A percentile compares a stretch with the other conserved stretches of the same genome.
Evolutionary conservation across 805 yeast species (phyloP).

Genomic region (Saccharomycopsis olivae): DNA sequence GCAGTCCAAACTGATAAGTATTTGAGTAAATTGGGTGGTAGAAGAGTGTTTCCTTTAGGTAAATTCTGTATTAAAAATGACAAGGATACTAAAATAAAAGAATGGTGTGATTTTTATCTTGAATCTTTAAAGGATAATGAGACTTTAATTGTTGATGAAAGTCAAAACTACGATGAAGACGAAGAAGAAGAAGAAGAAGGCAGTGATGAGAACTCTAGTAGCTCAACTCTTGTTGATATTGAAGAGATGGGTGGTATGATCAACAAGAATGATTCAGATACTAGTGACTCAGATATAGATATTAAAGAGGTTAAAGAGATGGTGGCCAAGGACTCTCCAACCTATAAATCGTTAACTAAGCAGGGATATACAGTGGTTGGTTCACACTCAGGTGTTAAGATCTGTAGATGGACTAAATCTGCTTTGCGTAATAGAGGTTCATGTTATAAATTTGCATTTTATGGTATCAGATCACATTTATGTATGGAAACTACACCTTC

Average conservation of each 20-base stretch:
- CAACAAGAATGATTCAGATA: conserved; percentile 19
- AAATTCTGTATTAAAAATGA: conserved; percentile 69
- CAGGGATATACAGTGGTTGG: conserved; percentile 94
- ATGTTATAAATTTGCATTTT: conserved; percentile 85
- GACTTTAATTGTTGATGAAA: conserved; percentile 47
- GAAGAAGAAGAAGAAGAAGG: conserved; percentile 21
- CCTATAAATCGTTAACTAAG: conserved; percentile 76
- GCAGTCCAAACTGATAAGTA: conserved; percentile 64
- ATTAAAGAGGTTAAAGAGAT: conserved; percentile 50
- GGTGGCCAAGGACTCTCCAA: conserved; percentile 87
- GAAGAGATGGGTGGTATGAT: conserved; percentile 67
- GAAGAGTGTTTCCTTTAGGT: conserved; percentile 77
- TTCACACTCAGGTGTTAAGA: conserved; percentile 88
- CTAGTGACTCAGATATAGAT: conserved; percentile 15
- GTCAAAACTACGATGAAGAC: conserved; percentile 31
- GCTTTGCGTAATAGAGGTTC: conserved; percentile 92
- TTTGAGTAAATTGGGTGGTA: conserved; percentile 75
- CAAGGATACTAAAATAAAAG: conserved; percentile 47
- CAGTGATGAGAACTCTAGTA: conserved; percentile 27
- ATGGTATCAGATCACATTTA: conserved; percentile 81
- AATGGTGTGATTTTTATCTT: conserved; percentile 56
- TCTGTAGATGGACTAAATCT: conserved; percentile 93
- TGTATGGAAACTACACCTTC: conserved; percentile 97
- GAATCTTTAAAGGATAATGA: conserved; percentile 60
- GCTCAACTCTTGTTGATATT: conserved; percentile 56